These are phyloP conservation scores for Alloascoidea africana DNA, from an alignment of 805 yeast genomes.

Conservation along the genomic window DNA sequence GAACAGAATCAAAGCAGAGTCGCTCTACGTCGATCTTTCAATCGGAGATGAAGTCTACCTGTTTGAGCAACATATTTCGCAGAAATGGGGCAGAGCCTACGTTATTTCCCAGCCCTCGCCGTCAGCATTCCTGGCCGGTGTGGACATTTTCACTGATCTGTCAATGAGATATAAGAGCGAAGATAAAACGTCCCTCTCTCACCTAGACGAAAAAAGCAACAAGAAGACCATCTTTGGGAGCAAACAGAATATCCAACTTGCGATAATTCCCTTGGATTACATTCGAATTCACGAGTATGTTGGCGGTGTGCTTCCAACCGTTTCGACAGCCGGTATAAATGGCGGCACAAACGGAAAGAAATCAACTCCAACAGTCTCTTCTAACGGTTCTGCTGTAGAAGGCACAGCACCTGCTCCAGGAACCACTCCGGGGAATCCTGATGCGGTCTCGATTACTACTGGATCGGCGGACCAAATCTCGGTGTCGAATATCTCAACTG, in stretches of 20 bases:
- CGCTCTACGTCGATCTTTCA: background rate
- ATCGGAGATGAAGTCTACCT: constrained; percentile 62
- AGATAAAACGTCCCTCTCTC: background rate
- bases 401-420: too few relatives aligned
- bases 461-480: too few relatives aligned
- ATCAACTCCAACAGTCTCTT: too few relatives aligned
- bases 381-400: background rate
- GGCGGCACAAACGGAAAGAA: too few relatives aligned
- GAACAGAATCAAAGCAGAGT: background rate
- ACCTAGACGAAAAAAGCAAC: too few relatives aligned
- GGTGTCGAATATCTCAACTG: too few relatives aligned
- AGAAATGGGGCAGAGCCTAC: constrained; percentile 74
- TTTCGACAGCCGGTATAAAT: too few relatives aligned
- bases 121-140: too few relatives aligned
- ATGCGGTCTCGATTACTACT: background rate
- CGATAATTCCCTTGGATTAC: background rate
- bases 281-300: background rate
- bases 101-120: constrained; percentile 44
- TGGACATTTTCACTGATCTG: too few relatives aligned
- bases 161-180: too few relatives aligned
- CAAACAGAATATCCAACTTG: background rate
- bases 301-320: too few relatives aligned
- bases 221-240: background rate
- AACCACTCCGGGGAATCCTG: too few relatives aligned
- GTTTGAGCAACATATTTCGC: constrained; percentile 40